These are phyloP conservation scores for Leptodontidium sp. DNA, from an alignment of 2,329 filamentous ascomycete species.

Conservation along the genomic window DNA sequence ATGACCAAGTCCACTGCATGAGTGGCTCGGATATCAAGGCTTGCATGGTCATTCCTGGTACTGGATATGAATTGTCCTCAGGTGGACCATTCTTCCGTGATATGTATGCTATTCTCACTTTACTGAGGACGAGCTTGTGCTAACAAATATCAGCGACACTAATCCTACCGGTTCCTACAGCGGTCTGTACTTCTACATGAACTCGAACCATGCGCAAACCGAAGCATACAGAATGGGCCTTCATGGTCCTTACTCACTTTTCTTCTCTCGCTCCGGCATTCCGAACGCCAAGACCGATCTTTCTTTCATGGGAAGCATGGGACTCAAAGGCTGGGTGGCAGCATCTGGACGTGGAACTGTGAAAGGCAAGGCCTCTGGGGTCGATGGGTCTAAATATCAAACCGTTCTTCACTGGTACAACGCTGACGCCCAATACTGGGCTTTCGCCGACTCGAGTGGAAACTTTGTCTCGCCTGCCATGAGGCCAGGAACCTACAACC, in stretches of 20 bases:
- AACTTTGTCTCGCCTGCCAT: slow-evolving; percentile 70
- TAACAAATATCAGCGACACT: slow-evolving; percentile 48
- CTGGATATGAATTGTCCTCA: slow-evolving; percentile 66
- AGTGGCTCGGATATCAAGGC: slow-evolving; percentile 62
- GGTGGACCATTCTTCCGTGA: slow-evolving; percentile 71
- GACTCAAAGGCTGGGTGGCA: slow-evolving; percentile 65
- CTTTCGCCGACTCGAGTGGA: slow-evolving; percentile 61
- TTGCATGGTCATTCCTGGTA: slow-evolving; percentile 63
- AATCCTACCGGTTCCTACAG: slow-evolving; percentile 68
- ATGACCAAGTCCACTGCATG: slow-evolving; percentile 69
- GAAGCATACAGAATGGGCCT: slow-evolving; percentile 69
- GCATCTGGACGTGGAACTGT: slow-evolving; percentile 65
- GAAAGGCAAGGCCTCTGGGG: slow-evolving; percentile 66
- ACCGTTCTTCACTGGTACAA: slow-evolving; percentile 74
- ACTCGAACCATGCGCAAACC: slow-evolving; percentile 69
- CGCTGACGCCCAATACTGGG: slow-evolving; percentile 69
- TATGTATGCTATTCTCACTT: slow-evolving; percentile 26
- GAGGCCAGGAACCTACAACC: slow-evolving; percentile 74
- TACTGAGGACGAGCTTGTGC: neutral
- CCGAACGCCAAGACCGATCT: slow-evolving; percentile 58
- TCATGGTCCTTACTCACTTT: slow-evolving; percentile 70
- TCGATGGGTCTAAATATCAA: slow-evolving; percentile 57
- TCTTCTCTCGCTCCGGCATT: slow-evolving; percentile 65
- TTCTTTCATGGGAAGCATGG: slow-evolving; percentile 66
- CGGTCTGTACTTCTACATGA: slow-evolving; percentile 68